phyloP scores from a whole-genome alignment of 441 rosid genomes.

The Populus hybrid region DNA sequence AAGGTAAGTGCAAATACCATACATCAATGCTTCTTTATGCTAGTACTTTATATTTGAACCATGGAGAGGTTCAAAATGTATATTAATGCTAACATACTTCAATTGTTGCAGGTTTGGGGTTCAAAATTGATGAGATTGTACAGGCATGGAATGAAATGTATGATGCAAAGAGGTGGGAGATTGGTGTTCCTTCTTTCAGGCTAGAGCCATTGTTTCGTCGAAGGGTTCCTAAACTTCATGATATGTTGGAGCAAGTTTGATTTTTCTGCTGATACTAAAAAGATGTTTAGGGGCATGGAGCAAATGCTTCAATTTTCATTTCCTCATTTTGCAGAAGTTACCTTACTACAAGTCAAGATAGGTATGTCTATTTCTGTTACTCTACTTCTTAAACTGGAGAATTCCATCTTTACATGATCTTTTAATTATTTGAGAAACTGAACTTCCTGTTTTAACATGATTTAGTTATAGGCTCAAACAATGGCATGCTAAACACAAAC shows the following conservation, averaged over 20 bases:
- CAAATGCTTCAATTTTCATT: constrained; percentile 24
- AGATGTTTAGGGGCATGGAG: constrained; percentile 21
- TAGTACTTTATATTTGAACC: neutral
- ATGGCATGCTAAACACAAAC: neutral
- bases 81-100: neutral
- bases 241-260: constrained; percentile 63
- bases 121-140: constrained; percentile 93
- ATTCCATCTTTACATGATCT: neutral
- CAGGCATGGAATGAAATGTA: constrained; percentile 99
- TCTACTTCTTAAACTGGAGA: constrained; percentile 2
- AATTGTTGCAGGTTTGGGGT: constrained; percentile 61
- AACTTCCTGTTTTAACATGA: neutral
- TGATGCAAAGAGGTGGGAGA: constrained; percentile 94
- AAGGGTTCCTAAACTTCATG: constrained; percentile 72
- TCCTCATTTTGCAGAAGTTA: constrained; percentile 17
- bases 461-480: neutral
- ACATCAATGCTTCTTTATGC: neutral
- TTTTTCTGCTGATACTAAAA: neutral
- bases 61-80: neutral
- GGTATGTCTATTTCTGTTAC: constrained; percentile 25
- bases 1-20: constrained; percentile 46
- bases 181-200: constrained; percentile 84
- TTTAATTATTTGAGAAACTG: constrained; percentile 6
- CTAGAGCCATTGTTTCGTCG: constrained; percentile 91
- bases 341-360: constrained; percentile 16